Evolutionary conservation across 495 filamentous ascomycete species (phyloP), one percentile per base, ranked within the genome.

Genomic region (Penicillium canariense): DNA sequence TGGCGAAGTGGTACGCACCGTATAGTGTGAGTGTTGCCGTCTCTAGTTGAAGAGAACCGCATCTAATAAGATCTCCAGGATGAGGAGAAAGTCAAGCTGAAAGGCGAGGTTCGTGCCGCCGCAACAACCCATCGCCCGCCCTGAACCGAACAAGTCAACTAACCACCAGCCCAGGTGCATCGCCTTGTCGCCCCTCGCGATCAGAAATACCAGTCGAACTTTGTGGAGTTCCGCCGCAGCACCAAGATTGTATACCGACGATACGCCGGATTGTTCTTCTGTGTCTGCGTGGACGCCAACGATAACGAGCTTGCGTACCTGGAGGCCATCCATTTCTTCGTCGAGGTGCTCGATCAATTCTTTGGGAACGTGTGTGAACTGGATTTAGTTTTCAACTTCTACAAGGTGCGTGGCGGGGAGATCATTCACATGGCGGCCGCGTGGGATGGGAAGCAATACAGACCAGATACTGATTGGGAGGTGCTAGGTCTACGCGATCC

Each of bases 151-250:
- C 6, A 15, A 35, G 46, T 23, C 35, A 28, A 44, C 45, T 25
- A 34, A 45, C 40, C 46, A 40, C 25, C 50, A 20, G 1, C 47
- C 49, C 55, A 93, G 88, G 87, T 97, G 67, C 94, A 98, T 82
- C 91, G 94, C 55, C 89, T 98, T 54, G 90, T 98, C 48, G 94
- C 94, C 4, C 94, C 94, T 9, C 87, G 94, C 62, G 94, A 98
- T 72, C 94, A 98, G 73, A 98, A 98, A 73, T 96, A 98, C 76
- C 94, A 98, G 70, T 96, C 90, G 68, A 98, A 98, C 76, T 98
- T 98, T 68, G 94, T 98, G 74, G 94, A 98, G 77, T 88, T 88
- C 71, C 77, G 77, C 43, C 64, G 69, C 47, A 91, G 82, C 85
- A 93, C 67, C 60, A 97, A 96, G 76, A 86, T 98, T 59, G 90